phyloP scores from a whole-genome alignment of 1,284 basidiomycete species.

The Apiotrichum siamense region DNA sequence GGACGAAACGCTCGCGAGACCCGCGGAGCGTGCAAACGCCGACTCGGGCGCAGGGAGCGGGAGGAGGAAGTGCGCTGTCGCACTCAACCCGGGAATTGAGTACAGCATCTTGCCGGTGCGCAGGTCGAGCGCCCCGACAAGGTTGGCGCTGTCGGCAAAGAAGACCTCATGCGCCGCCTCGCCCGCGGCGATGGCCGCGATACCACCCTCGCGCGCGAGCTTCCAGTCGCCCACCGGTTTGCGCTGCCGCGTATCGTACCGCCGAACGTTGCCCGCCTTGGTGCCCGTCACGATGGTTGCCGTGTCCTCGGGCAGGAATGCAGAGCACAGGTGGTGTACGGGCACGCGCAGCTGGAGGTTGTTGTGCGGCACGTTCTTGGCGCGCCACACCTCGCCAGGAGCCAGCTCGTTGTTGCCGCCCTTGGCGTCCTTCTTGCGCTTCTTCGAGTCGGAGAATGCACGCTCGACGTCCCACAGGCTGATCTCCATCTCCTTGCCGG shows the following conservation, averaged over 20 bases:
- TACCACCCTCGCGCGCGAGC: conserved; percentile 54
- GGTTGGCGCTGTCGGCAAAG: conserved; percentile 64
- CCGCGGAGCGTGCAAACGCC: conserved; percentile 8
- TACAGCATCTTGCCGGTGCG: conserved; percentile 67
- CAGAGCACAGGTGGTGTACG: conserved; percentile 67
- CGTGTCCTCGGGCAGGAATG: conserved; percentile 45
- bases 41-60: conserved; percentile 21
- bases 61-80: conserved; percentile 36
- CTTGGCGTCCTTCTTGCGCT: conserved; percentile 69
- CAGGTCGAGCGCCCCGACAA: conserved; percentile 65
- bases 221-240: conserved; percentile 53
- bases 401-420: conserved; percentile 55
- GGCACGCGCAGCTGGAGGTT: conserved; percentile 70
- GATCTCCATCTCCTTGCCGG: conserved; percentile 80
- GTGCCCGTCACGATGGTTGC: conserved; percentile 62
- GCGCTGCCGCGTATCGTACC: conserved; percentile 73
- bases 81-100: conserved; percentile 53
- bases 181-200: conserved; percentile 56
- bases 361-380: conserved; percentile 60
- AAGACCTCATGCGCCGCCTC: conserved; percentile 56
- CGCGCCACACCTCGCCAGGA: conserved; percentile 53
- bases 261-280: conserved; percentile 64
- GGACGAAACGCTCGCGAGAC: conserved; percentile 35
- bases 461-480: conserved; percentile 72
- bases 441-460: conserved; percentile 55